These are phyloP conservation scores for Cyphellophora attinorum DNA, from an alignment of 2,329 filamentous ascomycete species.

Conservation along the genomic window DNA sequence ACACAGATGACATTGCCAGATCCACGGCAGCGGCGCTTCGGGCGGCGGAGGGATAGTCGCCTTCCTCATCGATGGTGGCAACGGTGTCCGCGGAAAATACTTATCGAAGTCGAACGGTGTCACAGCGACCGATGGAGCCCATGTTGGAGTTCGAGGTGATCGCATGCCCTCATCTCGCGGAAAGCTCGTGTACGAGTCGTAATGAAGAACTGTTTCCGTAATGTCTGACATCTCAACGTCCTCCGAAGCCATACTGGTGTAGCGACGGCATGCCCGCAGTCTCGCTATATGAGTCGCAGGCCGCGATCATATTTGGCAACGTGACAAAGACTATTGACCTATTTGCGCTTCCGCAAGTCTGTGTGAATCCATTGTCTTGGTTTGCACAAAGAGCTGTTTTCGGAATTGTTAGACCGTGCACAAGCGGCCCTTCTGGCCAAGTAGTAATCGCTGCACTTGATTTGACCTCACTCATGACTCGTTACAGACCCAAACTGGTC, in stretches of 20 bases:
- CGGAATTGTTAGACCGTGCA: too few species aligned
- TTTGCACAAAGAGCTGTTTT: background rate
- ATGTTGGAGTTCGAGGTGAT: conserved; percentile 14
- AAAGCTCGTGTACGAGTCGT: conserved; percentile 6
- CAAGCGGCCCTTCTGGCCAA: too few species aligned
- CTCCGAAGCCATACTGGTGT: background rate
- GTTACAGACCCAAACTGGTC: too few species aligned
- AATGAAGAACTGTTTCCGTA: background rate
- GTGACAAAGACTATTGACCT: background rate
- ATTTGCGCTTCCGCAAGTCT: background rate
- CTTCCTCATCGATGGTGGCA: background rate
- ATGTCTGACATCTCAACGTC: background rate
- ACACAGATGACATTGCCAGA: conserved; percentile 47
- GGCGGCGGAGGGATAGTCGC: conserved; percentile 8
- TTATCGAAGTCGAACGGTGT: conserved; percentile 10
- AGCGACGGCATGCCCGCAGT: too few species aligned
- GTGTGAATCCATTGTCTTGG: background rate
- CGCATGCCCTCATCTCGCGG: conserved; percentile 6
- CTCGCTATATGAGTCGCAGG: too few species aligned
- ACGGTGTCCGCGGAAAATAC: conserved; percentile 1
- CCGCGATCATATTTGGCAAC: too few species aligned
- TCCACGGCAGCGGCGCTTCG: conserved; percentile 26
- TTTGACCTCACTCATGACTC: too few species aligned
- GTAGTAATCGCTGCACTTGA: too few species aligned
- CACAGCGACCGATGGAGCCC: conserved; percentile 1